phyloP scores from a whole-genome alignment of 306 rosid genomes.

The Arachis hypogaea region DNA sequence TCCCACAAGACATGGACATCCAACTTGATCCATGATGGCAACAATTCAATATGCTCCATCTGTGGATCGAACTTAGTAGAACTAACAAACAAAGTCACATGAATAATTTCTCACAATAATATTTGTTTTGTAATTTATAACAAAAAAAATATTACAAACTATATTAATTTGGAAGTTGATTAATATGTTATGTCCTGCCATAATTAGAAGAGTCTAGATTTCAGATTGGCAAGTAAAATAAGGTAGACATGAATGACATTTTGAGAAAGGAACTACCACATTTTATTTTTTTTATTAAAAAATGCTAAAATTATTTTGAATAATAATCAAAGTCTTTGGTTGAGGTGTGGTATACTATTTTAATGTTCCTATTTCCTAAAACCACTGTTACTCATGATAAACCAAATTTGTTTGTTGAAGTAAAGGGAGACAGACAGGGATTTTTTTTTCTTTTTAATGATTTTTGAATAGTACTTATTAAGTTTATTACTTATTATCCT shows the following conservation, averaged over 20 bases:
- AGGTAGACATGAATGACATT: constrained; percentile 6
- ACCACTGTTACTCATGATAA: neutral
- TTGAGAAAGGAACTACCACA: neutral
- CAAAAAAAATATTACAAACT: no score
- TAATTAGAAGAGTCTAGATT: constrained; percentile 17
- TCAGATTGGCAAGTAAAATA: constrained; percentile 3
- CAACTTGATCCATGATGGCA: constrained; percentile 36
- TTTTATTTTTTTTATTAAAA: neutral
- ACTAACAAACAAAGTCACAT: constrained; percentile 25
- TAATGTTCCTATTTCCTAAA: neutral
- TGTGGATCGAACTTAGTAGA: constrained; percentile 36
- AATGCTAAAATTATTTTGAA: neutral
- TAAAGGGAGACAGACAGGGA: constrained; percentile 1
- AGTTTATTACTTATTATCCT: neutral
- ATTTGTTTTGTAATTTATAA: no score
- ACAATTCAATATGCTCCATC: constrained; percentile 39
- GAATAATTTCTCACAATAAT: constrained; percentile 10
- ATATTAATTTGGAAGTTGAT: constrained; percentile 14
- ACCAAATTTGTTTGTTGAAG: neutral
- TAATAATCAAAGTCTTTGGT: neutral
- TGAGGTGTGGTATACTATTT: neutral
- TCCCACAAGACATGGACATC: constrained; percentile 54
- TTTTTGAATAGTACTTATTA: neutral
- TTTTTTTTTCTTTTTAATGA: neutral
- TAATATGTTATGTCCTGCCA: neutral